Base-by-base conservation (phyloP, 768 basidiomycete species). In the Megacollybia marginata region DNA sequence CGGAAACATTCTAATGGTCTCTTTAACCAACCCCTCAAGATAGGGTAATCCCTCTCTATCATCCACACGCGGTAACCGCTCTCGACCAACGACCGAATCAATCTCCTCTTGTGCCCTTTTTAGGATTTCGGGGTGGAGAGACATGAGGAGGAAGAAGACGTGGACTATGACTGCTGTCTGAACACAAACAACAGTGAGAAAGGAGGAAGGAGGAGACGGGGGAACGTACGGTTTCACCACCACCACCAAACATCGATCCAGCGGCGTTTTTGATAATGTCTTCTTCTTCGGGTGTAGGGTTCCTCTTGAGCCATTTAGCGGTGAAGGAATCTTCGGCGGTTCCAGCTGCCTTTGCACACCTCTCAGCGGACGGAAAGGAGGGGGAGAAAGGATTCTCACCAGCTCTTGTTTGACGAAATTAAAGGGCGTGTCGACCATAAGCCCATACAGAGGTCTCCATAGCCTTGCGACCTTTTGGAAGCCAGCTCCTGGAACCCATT, bases 401-500 rank as follows among this genome's bases (percentile, higher is more conserved):
- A 74, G 54, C n/a, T 57, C 45, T 18, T 59, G 53, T 28, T 69
- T 62, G 2, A 69, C 64, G 18, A 63, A 61, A 4, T 56, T 47
- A 45, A 72, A 76, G 0, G 75, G 75, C 6, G 62, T 55, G 31
- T 72, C 64, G 11, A 65, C 55, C 60, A 73, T 64, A 12, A 68
- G 62, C 7, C 59, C 51, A 9, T 65, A 62, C 10, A 65, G 54
- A 13, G 56, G 57, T 16, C 61, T 59, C 55, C 69, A 66, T 16
- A 57, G 34, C 20, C 61, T 57, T 1, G 74, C 74, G 43, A 61
- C 64, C 34, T 59, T 63, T 52, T 75, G 63, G 56, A 74, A 78
- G 19, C 64, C 67, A 7, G 71, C 67, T 0, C 76, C 76, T 20
- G 75, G 74, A 6, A 75, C 33, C 74, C 75, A 77, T 11, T 46